phyloP scores from a whole-genome alignment of 2,329 filamentous ascomycete genomes.

The Nigrospora osmanthi region DNA sequence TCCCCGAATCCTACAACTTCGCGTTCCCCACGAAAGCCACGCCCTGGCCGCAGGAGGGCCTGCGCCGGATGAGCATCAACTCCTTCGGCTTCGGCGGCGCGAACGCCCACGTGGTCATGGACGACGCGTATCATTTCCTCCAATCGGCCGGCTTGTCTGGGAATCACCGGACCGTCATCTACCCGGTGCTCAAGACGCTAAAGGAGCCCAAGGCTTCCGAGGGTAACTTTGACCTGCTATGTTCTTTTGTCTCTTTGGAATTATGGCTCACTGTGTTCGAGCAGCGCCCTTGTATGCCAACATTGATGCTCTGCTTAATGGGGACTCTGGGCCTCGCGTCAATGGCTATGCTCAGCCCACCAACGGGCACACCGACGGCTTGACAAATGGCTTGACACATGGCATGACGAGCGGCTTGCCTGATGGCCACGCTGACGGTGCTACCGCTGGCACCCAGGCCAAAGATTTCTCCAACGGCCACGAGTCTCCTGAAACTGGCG shows the following conservation, averaged over 20 bases:
- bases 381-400: no score
- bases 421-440: background rate
- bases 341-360: no score
- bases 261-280: background rate
- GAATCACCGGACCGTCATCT: slow-evolving; percentile 13
- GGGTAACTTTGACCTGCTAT: background rate
- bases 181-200: background rate
- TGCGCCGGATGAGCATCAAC: slow-evolving; percentile 44
- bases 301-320: background rate
- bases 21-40: slow-evolving; percentile 31
- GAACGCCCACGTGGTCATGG: slow-evolving; percentile 44
- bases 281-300: background rate
- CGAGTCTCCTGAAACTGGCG: background rate
- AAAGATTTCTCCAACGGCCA: background rate
- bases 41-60: slow-evolving; percentile 34
- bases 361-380: no score
- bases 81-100: slow-evolving; percentile 52
- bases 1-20: background rate
- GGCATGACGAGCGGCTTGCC: no score
- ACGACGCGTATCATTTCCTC: slow-evolving; percentile 36
- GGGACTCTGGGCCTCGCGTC: background rate
- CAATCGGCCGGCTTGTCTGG: slow-evolving; percentile 21
- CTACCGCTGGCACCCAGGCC: background rate
- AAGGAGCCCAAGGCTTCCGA: background rate
- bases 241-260: background rate